These are phyloP conservation scores for Senna siamea DNA, from an alignment of 306 rosid species.

Conservation along the genomic window DNA sequence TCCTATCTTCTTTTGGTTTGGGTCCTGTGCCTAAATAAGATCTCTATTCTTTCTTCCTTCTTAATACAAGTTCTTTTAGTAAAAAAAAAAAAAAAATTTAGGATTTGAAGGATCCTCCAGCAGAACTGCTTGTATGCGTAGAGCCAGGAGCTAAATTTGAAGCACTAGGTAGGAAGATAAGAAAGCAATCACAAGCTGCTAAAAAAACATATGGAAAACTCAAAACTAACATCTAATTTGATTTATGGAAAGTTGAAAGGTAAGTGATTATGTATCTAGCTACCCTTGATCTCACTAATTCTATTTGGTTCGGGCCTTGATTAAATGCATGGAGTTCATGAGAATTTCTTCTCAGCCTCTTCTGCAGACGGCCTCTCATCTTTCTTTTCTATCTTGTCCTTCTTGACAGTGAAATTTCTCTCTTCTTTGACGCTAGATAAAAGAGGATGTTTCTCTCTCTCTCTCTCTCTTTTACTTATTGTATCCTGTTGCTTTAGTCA, in stretches of 20 bases:
- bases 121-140: background rate
- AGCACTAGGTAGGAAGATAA: background rate
- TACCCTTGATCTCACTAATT: background rate
- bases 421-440: background rate
- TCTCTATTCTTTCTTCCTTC: no score
- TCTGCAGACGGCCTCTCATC: background rate
- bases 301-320: background rate
- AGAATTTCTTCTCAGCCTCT: background rate
- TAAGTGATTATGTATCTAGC: background rate
- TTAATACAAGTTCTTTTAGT: no score
- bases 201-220: slow-evolving; percentile 9
- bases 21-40: no score
- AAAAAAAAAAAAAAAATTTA: background rate
- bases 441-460: background rate
- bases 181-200: background rate
- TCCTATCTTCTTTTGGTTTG: no score
- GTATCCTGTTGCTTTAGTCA: background rate
- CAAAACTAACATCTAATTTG: background rate
- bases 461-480: background rate
- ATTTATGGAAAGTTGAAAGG: background rate
- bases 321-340: background rate
- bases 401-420: background rate
- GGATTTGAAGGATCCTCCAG: background rate
- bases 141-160: slow-evolving; percentile 8
- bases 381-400: background rate